Evolutionary conservation across 805 yeast genomes (phyloP).

Genomic region (Cyberlindnera nakhonratchasimensis): DNA sequence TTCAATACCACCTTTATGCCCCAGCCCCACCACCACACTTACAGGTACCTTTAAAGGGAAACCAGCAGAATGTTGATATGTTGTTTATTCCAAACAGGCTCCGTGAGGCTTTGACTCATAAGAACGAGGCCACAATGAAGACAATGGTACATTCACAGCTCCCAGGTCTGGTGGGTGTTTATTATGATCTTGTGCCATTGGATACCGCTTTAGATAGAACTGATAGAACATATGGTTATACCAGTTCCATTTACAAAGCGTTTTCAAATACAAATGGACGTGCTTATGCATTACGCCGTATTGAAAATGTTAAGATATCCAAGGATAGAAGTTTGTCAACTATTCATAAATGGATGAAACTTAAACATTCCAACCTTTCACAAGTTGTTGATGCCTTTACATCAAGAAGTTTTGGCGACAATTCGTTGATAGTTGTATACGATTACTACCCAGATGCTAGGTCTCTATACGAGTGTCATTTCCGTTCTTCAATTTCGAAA

Average conservation of each 20-base stretch:
- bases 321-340: slow-evolving; percentile 58
- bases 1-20: slow-evolving; percentile 85
- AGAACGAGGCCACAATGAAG: slow-evolving; percentile 78
- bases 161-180: slow-evolving; percentile 76
- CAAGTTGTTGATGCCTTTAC: slow-evolving; percentile 79
- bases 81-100: slow-evolving; percentile 72
- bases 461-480: slow-evolving; percentile 69
- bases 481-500: slow-evolving; percentile 38
- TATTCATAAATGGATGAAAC: slow-evolving; percentile 63
- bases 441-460: slow-evolving; percentile 80
- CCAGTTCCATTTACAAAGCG: slow-evolving; percentile 71
- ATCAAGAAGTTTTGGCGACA: slow-evolving; percentile 79
- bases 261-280: slow-evolving; percentile 75
- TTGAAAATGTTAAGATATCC: slow-evolving; percentile 54
- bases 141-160: slow-evolving; percentile 54
- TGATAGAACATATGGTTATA: slow-evolving; percentile 44
- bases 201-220: slow-evolving; percentile 46
- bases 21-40: slow-evolving; percentile 82
- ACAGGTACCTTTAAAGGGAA: slow-evolving; percentile 54
- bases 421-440: slow-evolving; percentile 70
- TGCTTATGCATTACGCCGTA: slow-evolving; percentile 69
- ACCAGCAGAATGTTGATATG: slow-evolving; percentile 65
- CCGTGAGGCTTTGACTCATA: slow-evolving; percentile 65
- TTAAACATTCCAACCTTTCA: slow-evolving; percentile 58
- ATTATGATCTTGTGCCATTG: slow-evolving; percentile 82